phyloP scores from a whole-genome alignment of 257 asterid species.

The Cordia subcordata region DNA sequence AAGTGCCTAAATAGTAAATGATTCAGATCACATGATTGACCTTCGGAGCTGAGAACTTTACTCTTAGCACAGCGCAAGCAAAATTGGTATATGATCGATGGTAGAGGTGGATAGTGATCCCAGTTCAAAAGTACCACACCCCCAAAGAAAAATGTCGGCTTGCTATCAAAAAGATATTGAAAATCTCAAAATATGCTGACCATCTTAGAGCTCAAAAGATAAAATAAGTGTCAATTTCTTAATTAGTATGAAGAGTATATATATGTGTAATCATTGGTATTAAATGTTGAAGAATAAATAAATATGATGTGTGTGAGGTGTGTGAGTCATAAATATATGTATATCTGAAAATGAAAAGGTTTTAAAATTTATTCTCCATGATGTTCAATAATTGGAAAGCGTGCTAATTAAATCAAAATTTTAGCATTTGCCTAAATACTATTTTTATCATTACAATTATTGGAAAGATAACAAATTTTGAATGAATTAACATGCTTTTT shows the following conservation, averaged over 20 bases:
- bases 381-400: no score
- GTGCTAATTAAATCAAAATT: background rate
- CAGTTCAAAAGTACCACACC: conserved; percentile 40
- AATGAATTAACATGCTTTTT: no score
- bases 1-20: conserved; percentile 11
- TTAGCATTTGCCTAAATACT: no score
- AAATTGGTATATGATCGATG: conserved; percentile 12
- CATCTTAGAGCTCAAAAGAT: conserved; percentile 31
- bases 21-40: conserved; percentile 36
- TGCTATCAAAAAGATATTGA: conserved; percentile 26
- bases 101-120: conserved; percentile 21
- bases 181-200: conserved; percentile 43
- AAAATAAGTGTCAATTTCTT: conserved; percentile 9
- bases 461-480: no score
- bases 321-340: no score
- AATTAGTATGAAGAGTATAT: conserved; percentile 7
- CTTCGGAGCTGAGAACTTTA: conserved; percentile 19
- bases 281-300: conserved; percentile 16
- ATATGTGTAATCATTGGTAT: conserved; percentile 2
- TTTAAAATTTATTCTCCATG: no score
- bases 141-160: conserved; percentile 28
- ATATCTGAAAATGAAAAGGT: background rate
- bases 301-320: conserved; percentile 8
- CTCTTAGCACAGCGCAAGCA: background rate
- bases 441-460: no score